A percentile compares a stretch with the other conserved stretches of the same genome.
Evolutionary conservation across 768 basidiomycete species (phyloP).

Genomic region (Mrakia hoshinonis): DNA sequence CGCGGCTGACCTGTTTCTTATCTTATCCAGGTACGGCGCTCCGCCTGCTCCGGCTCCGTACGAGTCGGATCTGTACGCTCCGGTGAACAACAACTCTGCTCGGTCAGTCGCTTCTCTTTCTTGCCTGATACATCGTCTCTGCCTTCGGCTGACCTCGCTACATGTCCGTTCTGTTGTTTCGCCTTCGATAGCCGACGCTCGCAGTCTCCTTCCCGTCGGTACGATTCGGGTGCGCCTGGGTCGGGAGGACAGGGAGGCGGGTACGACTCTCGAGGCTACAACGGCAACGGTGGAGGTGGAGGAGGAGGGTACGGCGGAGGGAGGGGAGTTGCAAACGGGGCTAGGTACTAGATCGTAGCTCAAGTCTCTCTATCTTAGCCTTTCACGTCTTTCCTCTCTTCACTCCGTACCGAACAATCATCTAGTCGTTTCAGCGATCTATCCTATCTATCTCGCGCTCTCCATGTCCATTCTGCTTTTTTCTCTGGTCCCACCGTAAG

Average conservation of each 20-base stretch:
- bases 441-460: too few relatives aligned
- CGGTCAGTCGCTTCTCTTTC: not conserved
- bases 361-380: too few relatives aligned
- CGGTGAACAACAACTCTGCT: not conserved
- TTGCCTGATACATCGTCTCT: not conserved
- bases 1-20: not conserved
- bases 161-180: not conserved
- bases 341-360: too few relatives aligned
- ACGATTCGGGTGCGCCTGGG: not conserved
- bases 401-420: too few relatives aligned
- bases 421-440: too few relatives aligned
- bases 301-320: not conserved
- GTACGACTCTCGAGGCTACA: constrained; percentile 10
- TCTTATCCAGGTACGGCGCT: not conserved
- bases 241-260: not conserved
- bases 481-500: too few relatives aligned
- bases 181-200: not conserved
- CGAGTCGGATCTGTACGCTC: not conserved
- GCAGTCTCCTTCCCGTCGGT: not conserved
- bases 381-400: too few relatives aligned
- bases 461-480: too few relatives aligned
- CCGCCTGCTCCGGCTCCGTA: not conserved
- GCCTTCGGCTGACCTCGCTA: not conserved
- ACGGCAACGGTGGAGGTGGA: not conserved
- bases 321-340: too few relatives aligned